These are phyloP conservation scores for Russula sp. DNA, from an alignment of 768 basidiomycete species.

Conservation along the genomic window DNA sequence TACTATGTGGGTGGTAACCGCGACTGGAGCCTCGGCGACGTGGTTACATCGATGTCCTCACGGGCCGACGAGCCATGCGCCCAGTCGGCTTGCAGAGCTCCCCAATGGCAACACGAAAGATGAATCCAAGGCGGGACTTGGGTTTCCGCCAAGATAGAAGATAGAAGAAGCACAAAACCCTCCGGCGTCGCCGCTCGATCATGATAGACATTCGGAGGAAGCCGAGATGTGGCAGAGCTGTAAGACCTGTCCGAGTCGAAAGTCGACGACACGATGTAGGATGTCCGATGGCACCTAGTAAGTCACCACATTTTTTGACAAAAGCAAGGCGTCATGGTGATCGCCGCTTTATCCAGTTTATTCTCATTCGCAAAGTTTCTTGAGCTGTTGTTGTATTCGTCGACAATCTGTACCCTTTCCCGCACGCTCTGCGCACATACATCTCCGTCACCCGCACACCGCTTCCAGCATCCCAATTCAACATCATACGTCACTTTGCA, in stretches of 20 bases:
- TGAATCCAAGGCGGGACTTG: conserved; percentile 20
- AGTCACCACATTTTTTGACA: conserved; percentile 30
- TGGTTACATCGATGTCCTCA: conserved; percentile 33
- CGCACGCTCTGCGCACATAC: conserved; percentile 19
- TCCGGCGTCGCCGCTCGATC: background rate
- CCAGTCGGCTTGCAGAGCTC: conserved; percentile 30
- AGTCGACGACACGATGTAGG: conserved; percentile 30
- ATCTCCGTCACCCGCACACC: conserved; percentile 21
- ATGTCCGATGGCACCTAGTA: conserved; percentile 52
- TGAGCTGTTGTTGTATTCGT: conserved; percentile 23
- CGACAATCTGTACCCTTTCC: conserved; percentile 31
- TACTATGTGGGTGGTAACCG: conserved; percentile 28
- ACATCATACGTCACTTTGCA: conserved; percentile 41
- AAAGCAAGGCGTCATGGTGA: conserved; percentile 37
- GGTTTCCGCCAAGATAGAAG: conserved; percentile 6
- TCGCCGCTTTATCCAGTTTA: conserved; percentile 32
- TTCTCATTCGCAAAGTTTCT: conserved; percentile 43
- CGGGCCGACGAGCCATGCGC: conserved; percentile 35
- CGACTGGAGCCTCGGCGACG: conserved; percentile 40
- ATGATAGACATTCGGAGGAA: conserved; percentile 22
- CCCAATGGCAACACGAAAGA: conserved; percentile 16
- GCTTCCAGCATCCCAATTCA: conserved; percentile 31
- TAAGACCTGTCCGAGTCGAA: conserved; percentile 39
- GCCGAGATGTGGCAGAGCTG: conserved; percentile 49
- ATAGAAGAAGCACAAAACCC: conserved; percentile 1